Evolutionary conservation across 192 early-diverging fungal species (phyloP), one percentile per base, ranked within the genome.

Genomic region (Rhizoclosmatium globosum): DNA sequence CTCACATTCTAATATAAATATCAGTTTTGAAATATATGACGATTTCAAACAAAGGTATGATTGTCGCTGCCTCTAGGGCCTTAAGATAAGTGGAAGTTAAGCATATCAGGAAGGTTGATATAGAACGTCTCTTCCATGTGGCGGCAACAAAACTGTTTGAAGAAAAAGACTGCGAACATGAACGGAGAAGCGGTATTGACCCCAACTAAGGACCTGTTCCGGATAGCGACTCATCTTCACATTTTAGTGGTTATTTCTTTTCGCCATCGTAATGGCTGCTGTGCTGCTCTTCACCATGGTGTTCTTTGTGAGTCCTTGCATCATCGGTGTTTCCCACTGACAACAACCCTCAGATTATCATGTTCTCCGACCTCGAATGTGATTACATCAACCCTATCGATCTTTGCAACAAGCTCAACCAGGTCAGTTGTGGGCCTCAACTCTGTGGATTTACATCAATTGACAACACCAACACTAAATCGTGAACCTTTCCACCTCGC

Each of bases 351-450:
- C 76, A 89, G 85, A 92, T 94, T 68, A 92, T 92, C 81, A 92
- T 92, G 91, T 91, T 94, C 69, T 92, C 92, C 13, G 93, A 93
- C 82, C 85, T 97, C 71, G 94, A 99, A 88, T 95, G 94, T 86
- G 98, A 99, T 80, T 99, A 99, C 87, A 97, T 99, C 87, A 99
- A 99, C 84, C 98, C 98, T 13, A 99, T 99, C 78, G 98, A 99
- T 82, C 91, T 99, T 61, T 97, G 95, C 87, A 94, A 94, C 85
- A 96, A 93, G 77, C 89, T 99, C 81, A 99, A 99, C 83, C 94
- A 92, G 86, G 95, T 94, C 88, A 17, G 58, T 39, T 11, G 19
- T 9, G 39, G 39, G 38, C 45, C 60, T 19, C 4, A 64, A 69
- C 57, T 21, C 9, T 7, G 21, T 50, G 9, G 43, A 4, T 74